phyloP scores from a whole-genome alignment of 129 eudicot species.

The Glebionis coronaria region DNA sequence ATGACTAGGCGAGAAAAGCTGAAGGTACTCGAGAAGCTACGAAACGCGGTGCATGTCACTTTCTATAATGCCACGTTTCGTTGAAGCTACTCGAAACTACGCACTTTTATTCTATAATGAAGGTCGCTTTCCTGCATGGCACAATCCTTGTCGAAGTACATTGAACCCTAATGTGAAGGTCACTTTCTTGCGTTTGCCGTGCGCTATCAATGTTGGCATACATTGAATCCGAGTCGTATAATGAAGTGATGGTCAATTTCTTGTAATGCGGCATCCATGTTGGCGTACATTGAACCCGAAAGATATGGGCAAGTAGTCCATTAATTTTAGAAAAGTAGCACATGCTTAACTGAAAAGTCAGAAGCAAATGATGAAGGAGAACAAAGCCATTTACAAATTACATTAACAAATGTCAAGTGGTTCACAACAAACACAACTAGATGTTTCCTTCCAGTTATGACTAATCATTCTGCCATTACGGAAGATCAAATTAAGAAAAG shows the following conservation, averaged over 20 bases:
- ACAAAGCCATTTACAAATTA: slow-evolving; percentile 36
- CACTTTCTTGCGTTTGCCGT: too few species aligned
- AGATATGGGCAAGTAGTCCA: slow-evolving; percentile 25
- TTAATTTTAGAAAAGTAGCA: slow-evolving; percentile 6
- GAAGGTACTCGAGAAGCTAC: too few species aligned
- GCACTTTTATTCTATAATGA: background rate
- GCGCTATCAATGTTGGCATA: background rate
- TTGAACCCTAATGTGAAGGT: too few species aligned
- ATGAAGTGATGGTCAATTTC: background rate
- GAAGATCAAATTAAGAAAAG: background rate
- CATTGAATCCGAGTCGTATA: too few species aligned
- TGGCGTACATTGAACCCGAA: slow-evolving; percentile 17
- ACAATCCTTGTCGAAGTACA: too few species aligned
- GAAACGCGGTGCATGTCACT: too few species aligned
- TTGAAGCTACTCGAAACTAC: background rate
- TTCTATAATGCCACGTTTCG: too few species aligned
- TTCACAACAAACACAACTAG: slow-evolving; percentile 29
- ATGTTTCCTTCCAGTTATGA: slow-evolving; percentile 35
- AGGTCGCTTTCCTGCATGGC: too few species aligned
- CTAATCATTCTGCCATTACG: slow-evolving; percentile 19
- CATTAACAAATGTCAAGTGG: slow-evolving; percentile 29
- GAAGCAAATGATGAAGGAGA: slow-evolving; percentile 18
- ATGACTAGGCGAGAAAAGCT: too few species aligned
- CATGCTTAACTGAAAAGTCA: slow-evolving; percentile 20
- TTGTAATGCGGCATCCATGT: background rate